Evolutionary conservation across 1,139 yeast species (phyloP), one percentile per base, ranked within the genome.

Genomic region (Pichia sp.): DNA sequence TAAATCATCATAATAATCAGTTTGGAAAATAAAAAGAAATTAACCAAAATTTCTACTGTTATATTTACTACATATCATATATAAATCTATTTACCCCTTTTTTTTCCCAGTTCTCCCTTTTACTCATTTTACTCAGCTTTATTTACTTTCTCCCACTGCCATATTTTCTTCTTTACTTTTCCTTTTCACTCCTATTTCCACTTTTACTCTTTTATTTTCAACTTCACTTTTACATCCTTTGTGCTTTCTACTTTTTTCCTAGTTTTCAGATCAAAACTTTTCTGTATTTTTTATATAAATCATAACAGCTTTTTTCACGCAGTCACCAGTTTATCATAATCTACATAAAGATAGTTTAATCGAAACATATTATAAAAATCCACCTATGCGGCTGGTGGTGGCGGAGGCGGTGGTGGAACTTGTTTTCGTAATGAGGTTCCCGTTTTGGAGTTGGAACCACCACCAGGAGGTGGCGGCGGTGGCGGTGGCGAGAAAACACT

Each of bases 351-450:
- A 23, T 13, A 10, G 5, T 45, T 31, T 6, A 32, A 45, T 4
- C 8, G 31, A 23, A 15, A 15, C 32, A 10, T 19, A 6, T 4
- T 41, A 15, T 19, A 41, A 19, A 13, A 13, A 2, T 13, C 3
- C 32, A 8, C 11, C 10, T 8, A 32, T 8, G n/a, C 15, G 5
- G 7, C 7, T 30, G 31, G 16, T 32, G 52, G 44, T 43, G 52
- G 45, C 13, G 51, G 48, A n/a, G 52, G 52, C 16, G 52, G 52
- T 10, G 52, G 52, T 45, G n/a, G 40, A 8, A 30, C 6, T 4
- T 16, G 44, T 15, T 10, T 34, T 11, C 38, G 38, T 34, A 4
- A 5, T 13, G 38, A 34, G 11, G 38, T 10, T 13, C 38, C 38
- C 8, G 38, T 11, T 34, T 8, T 34, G n/a, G 38, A 3, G 8